A percentile compares a stretch with the other conserved stretches of the same genome.
These are phyloP conservation scores for Allomyces macrogynus DNA, from an alignment of 192 early-diverging fungal genomes.

Conservation along the genomic window DNA sequence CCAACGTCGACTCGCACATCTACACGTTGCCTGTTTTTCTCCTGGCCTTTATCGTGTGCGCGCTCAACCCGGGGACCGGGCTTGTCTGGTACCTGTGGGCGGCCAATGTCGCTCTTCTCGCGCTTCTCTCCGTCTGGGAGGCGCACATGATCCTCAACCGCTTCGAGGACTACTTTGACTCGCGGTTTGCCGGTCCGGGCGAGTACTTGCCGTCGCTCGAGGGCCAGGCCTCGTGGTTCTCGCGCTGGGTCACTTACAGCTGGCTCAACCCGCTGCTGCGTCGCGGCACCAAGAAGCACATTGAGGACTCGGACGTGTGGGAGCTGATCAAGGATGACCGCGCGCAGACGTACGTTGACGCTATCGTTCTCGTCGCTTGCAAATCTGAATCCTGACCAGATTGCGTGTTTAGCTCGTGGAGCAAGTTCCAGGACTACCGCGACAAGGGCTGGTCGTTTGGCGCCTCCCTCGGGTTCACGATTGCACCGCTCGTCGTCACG, in stretches of 20 bases:
- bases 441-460: too few species aligned
- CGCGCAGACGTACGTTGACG: too few species aligned
- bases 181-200: neutral
- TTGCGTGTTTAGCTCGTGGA: too few species aligned
- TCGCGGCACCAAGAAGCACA: neutral
- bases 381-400: too few species aligned
- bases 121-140: neutral
- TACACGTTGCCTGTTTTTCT: neutral
- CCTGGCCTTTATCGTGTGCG: neutral
- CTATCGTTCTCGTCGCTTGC: too few species aligned
- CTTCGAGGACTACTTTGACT: neutral
- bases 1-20: neutral
- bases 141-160: neutral
- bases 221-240: neutral
- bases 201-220: neutral
- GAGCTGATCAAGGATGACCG: neutral
- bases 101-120: neutral
- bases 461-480: neutral
- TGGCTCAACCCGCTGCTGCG: neutral
- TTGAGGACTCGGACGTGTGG: neutral
- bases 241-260: neutral
- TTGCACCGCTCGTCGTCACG: neutral
- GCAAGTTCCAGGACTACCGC: too few species aligned
- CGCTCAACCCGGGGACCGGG: neutral
- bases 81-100: neutral